Conservation (phyloP, 2,329 filamentous ascomycete species). For the Setomelanomma holmii region DNA sequence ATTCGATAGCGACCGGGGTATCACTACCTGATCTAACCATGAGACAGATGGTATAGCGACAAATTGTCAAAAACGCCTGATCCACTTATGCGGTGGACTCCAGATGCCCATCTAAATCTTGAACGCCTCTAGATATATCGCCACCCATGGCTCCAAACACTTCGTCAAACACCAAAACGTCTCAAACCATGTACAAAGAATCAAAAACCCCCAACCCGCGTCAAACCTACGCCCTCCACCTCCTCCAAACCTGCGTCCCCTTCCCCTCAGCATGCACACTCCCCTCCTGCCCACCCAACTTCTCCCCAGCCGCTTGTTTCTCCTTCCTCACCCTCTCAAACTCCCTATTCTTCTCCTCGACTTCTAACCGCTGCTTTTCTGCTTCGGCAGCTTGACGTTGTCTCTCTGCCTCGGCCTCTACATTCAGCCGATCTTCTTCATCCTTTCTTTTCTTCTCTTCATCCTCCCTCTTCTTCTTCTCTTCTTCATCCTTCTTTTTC, state of each 20-base stretch:
- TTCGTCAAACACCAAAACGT: not conserved
- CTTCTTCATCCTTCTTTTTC: conserved; percentile 2
- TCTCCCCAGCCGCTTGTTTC: not conserved
- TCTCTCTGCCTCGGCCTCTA: not conserved
- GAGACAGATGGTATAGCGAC: no score
- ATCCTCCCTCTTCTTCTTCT: conserved; percentile 9
- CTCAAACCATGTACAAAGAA: not conserved
- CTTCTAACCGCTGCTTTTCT: not conserved
- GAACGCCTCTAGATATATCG: no score
- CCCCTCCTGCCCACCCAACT: not conserved
- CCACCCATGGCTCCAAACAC: no score
- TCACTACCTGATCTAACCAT: no score
- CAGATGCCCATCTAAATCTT: no score
- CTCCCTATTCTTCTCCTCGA: not conserved
- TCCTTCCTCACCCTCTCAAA: not conserved
- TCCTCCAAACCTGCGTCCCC: not conserved
- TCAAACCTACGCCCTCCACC: not conserved
- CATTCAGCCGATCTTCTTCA: conserved; percentile 4
- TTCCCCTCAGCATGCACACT: not conserved
- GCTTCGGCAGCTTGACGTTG: not conserved
- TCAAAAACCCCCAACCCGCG: not conserved
- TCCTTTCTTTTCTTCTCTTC: conserved; percentile 11
- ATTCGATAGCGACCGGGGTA: no score
- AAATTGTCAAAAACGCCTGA: no score
- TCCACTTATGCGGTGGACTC: no score